Conservation (phyloP, 441 rosid genomes). For the Erysimum cheiri region DNA sequence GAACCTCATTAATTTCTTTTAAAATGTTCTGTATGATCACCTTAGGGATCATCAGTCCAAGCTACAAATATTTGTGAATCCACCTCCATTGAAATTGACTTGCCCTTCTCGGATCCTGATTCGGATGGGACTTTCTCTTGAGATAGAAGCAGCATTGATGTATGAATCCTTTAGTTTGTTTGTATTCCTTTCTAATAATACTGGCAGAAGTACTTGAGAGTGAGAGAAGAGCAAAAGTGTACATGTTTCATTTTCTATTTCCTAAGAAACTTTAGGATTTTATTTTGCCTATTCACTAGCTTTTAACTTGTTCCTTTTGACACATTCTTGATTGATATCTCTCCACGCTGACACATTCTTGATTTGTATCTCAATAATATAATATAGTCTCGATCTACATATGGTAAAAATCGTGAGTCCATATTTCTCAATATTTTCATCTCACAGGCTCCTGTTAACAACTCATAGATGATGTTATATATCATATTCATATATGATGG, state of each 20-base stretch:
- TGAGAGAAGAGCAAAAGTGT: too few species aligned
- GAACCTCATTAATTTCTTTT: not conserved
- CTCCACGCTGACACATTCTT: not conserved
- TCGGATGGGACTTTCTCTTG: constrained; percentile 4
- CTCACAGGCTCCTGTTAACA: not conserved
- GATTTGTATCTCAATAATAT: not conserved
- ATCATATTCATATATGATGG: not conserved
- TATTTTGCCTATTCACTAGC: too few species aligned
- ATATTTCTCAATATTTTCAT: not conserved
- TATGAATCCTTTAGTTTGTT: not conserved
- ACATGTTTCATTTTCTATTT: too few species aligned
- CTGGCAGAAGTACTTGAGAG: too few species aligned
- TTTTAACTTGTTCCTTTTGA: too few species aligned
- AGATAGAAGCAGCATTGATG: not conserved
- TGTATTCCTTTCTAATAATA: too few species aligned
- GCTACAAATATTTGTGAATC: constrained; percentile 18
- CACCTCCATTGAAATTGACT: not conserved
- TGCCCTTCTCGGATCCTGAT: constrained; percentile 1
- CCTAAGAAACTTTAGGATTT: too few species aligned
- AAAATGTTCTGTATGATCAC: not conserved
- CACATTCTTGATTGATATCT: too few species aligned
- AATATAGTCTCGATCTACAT: not conserved
- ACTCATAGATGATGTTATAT: not conserved
- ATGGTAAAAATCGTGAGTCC: not conserved
- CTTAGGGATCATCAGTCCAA: constrained; percentile 2